These are phyloP conservation scores for Myriangium duriaei DNA, from an alignment of 2,329 filamentous ascomycete species.

Conservation along the genomic window DNA sequence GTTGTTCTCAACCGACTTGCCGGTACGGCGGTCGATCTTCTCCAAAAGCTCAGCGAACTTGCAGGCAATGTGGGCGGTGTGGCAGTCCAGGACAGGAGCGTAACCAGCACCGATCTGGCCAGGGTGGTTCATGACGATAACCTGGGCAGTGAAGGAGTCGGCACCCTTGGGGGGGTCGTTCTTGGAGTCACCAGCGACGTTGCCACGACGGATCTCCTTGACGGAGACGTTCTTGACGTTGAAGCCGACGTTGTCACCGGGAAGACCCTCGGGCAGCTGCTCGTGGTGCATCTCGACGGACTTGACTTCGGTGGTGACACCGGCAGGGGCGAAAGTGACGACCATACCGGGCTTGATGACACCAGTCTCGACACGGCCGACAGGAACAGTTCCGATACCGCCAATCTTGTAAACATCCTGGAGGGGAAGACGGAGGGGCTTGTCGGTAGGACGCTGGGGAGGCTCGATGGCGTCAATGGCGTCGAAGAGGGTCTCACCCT, in stretches of 20 bases:
- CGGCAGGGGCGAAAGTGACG: slow-evolving; percentile 95
- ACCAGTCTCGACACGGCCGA: slow-evolving; percentile 99
- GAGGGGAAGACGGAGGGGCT: slow-evolving; percentile 99
- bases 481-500: slow-evolving; percentile 97
- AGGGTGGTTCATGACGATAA: slow-evolving; percentile 99
- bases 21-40: slow-evolving; percentile 99
- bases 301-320: slow-evolving; percentile 99
- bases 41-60: slow-evolving; percentile 98
- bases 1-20: slow-evolving; percentile 80
- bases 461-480: slow-evolving; percentile 94
- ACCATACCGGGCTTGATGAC: slow-evolving; percentile 79
- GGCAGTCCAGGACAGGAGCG: slow-evolving; percentile 98
- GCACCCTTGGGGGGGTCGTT: slow-evolving; percentile 86
- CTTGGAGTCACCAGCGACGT: slow-evolving; percentile 99
- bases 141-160: slow-evolving; percentile 97
- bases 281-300: slow-evolving; percentile 99
- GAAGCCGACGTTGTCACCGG: slow-evolving; percentile 99
- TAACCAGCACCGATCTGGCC: slow-evolving; percentile 99
- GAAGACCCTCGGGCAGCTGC: slow-evolving; percentile 87
- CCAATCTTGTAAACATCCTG: slow-evolving; percentile 99
- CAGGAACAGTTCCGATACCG: slow-evolving; percentile 98
- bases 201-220: slow-evolving; percentile 99
- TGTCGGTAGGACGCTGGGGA: slow-evolving; percentile 88
- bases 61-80: slow-evolving; percentile 99
- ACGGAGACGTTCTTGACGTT: slow-evolving; percentile 99